Evolutionary conservation across 805 yeast genomes (phyloP), one percentile per base, ranked within the genome.

Genomic region (Yarrowia sp.): DNA sequence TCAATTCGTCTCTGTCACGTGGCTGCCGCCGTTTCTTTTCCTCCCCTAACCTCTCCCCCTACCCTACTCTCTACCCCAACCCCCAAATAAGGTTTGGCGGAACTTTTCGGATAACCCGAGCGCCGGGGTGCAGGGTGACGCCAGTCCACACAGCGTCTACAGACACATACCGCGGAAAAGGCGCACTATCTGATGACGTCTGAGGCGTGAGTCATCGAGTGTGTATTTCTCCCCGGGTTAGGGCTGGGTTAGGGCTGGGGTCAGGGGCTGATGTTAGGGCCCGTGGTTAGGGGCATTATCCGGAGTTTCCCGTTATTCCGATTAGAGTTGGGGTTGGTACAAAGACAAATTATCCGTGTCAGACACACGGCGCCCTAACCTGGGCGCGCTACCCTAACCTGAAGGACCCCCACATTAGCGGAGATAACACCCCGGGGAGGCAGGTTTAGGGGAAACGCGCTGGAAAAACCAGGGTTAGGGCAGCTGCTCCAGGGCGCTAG

Each of bases 71-170:
- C 26, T 12, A 26, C 50, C 15, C 55, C 15, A 15, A n/a, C 35
- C 56, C 5, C 19, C 5, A 15, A 5, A 19, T 16, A 19, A 38
- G 9, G 5, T 55, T 41, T 26, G 50, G 35, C 65, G 65, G 65
- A 59, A 59, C 65, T 45, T 45, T 59, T 59, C 65, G 65, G 65
- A 59, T 59, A 59, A 59, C 65, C 50, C 41, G 52, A 36, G 41
- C 65, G 41, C 65, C 59, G 59, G 59, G 59, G 63, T 56, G 63
- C 48, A 41, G 63, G 16, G 40, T 42, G 63, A 41, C 48, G 63
- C 63, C 63, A 41, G 63, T 41, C 40, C 22, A 56, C 63, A 56
- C 48, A 56, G 40, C 46, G 15, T 19, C 16, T 14, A 40, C 61
- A 38, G 61, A 22, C 45, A 22, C 61, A 10, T 55, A 55, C 61